Conservation (phyloP, 192 early-diverging fungal genomes). For the Coemansia sp. region DNA sequence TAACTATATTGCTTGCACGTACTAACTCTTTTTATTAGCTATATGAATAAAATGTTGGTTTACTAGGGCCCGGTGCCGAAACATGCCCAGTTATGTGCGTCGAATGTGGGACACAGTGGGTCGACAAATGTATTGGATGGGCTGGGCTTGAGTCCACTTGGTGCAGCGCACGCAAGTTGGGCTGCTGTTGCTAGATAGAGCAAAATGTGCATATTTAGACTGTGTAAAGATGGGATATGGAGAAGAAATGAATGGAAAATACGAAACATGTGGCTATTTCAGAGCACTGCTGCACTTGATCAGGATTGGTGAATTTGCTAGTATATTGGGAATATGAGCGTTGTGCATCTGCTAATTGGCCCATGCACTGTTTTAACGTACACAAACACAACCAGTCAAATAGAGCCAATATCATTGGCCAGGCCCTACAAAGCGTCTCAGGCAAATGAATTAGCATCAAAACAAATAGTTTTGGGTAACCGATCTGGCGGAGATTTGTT, state of each 20-base stretch:
- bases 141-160: background rate
- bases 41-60: background rate
- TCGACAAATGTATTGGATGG: slow-evolving; percentile 10
- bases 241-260: background rate
- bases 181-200: background rate
- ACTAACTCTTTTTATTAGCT: background rate
- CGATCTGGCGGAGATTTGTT: too few relatives aligned
- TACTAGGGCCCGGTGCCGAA: slow-evolving; percentile 33
- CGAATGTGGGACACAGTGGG: slow-evolving; percentile 41
- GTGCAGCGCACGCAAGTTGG: background rate
- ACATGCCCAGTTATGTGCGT: slow-evolving; percentile 34
- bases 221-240: background rate
- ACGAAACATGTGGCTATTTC: background rate
- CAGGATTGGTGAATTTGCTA: background rate
- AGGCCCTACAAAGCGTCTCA: too few relatives aligned
- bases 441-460: too few relatives aligned
- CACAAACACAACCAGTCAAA: too few relatives aligned
- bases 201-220: background rate
- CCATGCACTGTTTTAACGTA: too few relatives aligned
- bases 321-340: too few relatives aligned
- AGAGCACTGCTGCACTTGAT: background rate
- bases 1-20: slow-evolving; percentile 23
- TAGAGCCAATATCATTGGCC: too few relatives aligned
- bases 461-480: too few relatives aligned
- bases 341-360: too few relatives aligned